Base-by-base conservation (phyloP, 1,139 yeast species). In the Suhomyces guaymorum region DNA sequence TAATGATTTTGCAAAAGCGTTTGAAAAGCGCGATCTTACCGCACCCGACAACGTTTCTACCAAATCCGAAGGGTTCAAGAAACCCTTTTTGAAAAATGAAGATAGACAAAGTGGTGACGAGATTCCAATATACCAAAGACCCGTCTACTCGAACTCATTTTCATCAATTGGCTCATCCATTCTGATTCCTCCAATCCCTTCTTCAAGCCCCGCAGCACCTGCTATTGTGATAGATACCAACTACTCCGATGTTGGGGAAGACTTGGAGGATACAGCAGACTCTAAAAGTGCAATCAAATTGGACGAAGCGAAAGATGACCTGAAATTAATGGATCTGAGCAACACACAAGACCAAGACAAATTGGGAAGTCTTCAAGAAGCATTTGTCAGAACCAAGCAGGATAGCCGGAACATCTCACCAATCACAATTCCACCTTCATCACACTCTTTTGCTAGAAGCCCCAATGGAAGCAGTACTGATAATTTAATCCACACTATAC, bases 341-440 rank as follows among this genome's bases (percentile, higher is more conserved):
- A 18, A 28, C 15, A 33, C 28, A 11, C 36, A 32, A 5, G 36
- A 33, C 23, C 12, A 27, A 13, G 20, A 5, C 6, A 30, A 25
- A 15, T 16, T 19, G 12, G 33, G 30, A 3, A 18, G 14, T 9
- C 36, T 30, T 22, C 35, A 28, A 15, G 38, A 34, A 10, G 32
- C 33, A 17, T 27, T 29, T 13, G n/a, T 15, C 11, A 35, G 25
- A 13, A 13, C 16, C 1, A 24, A 16, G 11, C 26, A 13, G 12
- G 35, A 35, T 5, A 25, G 41, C n/a, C n/a, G n/a, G 9, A 37
- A 37, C 12, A 30, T 37, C 4, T 36, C 48, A 2, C 55, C 57
- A 3, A 52, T 51, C 9, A 39, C 44, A 3, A 42, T 49, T 4
- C 55, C 57, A 0, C 49, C 51, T 1, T 49, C 55, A 9, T 47